Base-by-base conservation (phyloP, 2,329 filamentous ascomycete species). In the Canariomyces notabilis region DNA sequence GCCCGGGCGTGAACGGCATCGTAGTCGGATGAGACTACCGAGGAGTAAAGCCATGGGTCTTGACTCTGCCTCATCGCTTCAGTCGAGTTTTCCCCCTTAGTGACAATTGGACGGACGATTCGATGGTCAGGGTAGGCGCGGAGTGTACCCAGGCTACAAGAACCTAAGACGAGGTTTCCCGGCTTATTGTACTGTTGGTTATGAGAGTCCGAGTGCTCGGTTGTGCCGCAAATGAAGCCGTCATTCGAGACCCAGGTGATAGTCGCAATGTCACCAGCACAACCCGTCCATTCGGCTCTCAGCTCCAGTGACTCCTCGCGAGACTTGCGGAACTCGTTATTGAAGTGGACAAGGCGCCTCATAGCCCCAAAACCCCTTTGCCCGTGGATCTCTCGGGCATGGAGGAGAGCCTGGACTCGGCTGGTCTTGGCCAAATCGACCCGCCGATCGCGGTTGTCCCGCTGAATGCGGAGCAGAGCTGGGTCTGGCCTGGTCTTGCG, bases 161-260 rank as follows among this genome's bases (percentile, higher is more conserved):
- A 80, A 6, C 76, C 80, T 1, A 83, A 61, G 1, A 79, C 64
- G 8, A 84, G 61, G 54, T 84, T 84, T 1, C 80, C 80, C 0
- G 76, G 73, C 53, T 78, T 82, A 54, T 84, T 84, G 57, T 84
- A 83, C 51, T 83, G 79, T 56, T 82, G 79, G 47, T 83, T 83
- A 34, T 80, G 76, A 0, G 68, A 64, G 54, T 83, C 80, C 0
- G 78, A 82, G 61, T 83, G 80, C 0, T 76, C 75, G 0, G 78
- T 80, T 0, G 80, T 79, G 26, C 80, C 80, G 51, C 78, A 81
- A n/a, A 83, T 58, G 42, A 83, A 78, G 14, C 66, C 65, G n/a
- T 68, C 59, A 16, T 74, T 57, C 0, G 75, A 75, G 0, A 77
- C 66, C 80, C 80, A 84, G 15, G 69, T 70, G 39, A 81, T 68